Conservation (phyloP, 2,329 filamentous ascomycete genomes). For the Ascomycota sp. region DNA sequence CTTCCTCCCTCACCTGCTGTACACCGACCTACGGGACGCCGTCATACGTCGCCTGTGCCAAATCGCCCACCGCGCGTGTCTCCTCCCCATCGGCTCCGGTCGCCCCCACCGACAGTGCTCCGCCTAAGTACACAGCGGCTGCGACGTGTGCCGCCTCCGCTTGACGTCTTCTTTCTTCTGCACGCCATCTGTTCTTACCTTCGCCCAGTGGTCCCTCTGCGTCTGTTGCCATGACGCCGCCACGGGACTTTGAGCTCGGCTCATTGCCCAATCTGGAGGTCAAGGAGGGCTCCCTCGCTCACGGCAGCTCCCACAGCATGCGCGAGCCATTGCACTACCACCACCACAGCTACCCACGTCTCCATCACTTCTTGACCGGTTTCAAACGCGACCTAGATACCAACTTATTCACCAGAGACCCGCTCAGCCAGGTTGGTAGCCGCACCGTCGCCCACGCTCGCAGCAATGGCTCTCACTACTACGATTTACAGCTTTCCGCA, state of each 20-base stretch:
- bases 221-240: slow-evolving; percentile 13
- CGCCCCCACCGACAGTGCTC: no score
- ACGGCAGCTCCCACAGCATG: slow-evolving; percentile 29
- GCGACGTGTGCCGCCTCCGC: no score
- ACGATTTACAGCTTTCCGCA: slow-evolving; percentile 36
- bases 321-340: slow-evolving; percentile 24
- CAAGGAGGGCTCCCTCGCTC: slow-evolving; percentile 34
- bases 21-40: no score
- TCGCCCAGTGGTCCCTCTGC: not conserved
- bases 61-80: no score
- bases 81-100: no score
- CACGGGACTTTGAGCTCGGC: slow-evolving; percentile 31
- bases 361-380: slow-evolving; percentile 32
- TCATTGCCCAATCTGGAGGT: slow-evolving; percentile 34
- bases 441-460: not conserved
- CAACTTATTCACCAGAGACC: slow-evolving; percentile 24
- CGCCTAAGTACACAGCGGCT: no score
- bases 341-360: slow-evolving; percentile 12
- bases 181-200: no score
- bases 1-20: no score
- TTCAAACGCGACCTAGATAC: slow-evolving; percentile 40
- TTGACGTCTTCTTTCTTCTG: no score
- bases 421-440: slow-evolving; percentile 15
- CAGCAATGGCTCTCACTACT: slow-evolving; percentile 23
- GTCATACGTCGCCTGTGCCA: no score